Evolutionary conservation across 495 filamentous ascomycete species (phyloP).

Genomic region (Friedmanniomyces simplex): DNA sequence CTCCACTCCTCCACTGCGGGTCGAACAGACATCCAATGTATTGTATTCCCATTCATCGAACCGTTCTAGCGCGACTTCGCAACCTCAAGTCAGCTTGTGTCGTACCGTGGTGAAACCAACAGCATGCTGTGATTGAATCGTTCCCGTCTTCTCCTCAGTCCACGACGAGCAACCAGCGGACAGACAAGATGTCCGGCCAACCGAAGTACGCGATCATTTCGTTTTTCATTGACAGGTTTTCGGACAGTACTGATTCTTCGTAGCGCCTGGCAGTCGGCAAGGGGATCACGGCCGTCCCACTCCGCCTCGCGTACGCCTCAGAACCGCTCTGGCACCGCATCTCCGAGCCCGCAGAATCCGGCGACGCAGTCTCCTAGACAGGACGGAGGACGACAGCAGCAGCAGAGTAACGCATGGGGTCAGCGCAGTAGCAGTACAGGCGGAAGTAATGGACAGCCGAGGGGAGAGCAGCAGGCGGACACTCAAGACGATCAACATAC

Average conservation of each 20-base stretch:
- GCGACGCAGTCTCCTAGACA: conserved; percentile 7
- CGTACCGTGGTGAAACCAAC: too few species aligned
- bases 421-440: conserved; percentile 9
- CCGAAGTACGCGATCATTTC: conserved; percentile 4
- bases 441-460: conserved; percentile 2
- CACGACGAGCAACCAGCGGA: too few species aligned
- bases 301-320: conserved; percentile 15
- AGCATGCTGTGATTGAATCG: too few species aligned
- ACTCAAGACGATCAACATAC: neutral
- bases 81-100: too few species aligned
- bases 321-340: conserved; percentile 15
- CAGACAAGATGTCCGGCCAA: neutral
- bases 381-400: conserved; percentile 10
- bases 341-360: conserved; percentile 4
- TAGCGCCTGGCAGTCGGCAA: conserved; percentile 8
- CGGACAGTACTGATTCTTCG: neutral
- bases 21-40: too few species aligned
- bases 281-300: conserved; percentile 1
- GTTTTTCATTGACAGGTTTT: too few species aligned
- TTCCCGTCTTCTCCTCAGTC: too few species aligned
- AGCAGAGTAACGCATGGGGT: conserved; percentile 8
- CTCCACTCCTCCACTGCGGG: too few species aligned
- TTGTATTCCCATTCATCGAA: too few species aligned
- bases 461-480: neutral
- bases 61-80: too few species aligned